phyloP scores from a whole-genome alignment of 1,284 basidiomycete species.

The Naganishia liquefaciens region DNA sequence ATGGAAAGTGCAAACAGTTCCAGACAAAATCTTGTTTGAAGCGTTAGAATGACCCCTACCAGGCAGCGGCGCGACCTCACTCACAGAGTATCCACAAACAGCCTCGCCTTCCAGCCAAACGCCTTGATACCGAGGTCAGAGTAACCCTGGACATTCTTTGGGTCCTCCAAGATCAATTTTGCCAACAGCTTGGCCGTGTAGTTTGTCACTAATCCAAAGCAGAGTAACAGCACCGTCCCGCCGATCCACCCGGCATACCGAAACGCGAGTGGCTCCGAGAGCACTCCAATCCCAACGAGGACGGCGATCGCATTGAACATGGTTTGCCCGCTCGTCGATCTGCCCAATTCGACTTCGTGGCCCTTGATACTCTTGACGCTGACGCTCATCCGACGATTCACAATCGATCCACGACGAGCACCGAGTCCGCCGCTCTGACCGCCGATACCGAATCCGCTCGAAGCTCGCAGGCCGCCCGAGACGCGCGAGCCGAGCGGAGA shows the following conservation, averaged over 20 bases:
- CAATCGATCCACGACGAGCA: constrained; percentile 31
- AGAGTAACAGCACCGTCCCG: constrained; percentile 71
- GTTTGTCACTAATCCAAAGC: constrained; percentile 77
- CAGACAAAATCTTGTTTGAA: constrained; percentile 65
- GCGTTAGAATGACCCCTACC: neutral
- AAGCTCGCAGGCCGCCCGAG: constrained; percentile 2
- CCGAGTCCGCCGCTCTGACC: constrained; percentile 13
- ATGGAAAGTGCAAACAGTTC: constrained; percentile 80
- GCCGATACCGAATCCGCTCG: constrained; percentile 21
- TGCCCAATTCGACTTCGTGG: constrained; percentile 55
- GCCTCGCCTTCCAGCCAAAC: constrained; percentile 70
- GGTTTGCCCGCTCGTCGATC: constrained; percentile 78
- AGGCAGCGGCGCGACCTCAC: constrained; percentile 25
- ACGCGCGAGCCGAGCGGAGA: constrained; percentile 19
- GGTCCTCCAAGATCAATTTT: constrained; percentile 69
- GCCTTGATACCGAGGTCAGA: constrained; percentile 85
- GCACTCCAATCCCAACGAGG: constrained; percentile 82
- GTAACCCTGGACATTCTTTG: constrained; percentile 69
- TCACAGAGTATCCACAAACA: constrained; percentile 47
- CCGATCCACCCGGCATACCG: constrained; percentile 81
- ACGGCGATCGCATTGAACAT: constrained; percentile 89
- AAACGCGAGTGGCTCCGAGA: constrained; percentile 85
- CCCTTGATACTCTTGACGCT: constrained; percentile 27
- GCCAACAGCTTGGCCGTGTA: constrained; percentile 90
- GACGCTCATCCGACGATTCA: constrained; percentile 36